These are phyloP conservation scores for Scheffersomyces insectosa DNA, from an alignment of 1,139 yeast species.

Conservation along the genomic window DNA sequence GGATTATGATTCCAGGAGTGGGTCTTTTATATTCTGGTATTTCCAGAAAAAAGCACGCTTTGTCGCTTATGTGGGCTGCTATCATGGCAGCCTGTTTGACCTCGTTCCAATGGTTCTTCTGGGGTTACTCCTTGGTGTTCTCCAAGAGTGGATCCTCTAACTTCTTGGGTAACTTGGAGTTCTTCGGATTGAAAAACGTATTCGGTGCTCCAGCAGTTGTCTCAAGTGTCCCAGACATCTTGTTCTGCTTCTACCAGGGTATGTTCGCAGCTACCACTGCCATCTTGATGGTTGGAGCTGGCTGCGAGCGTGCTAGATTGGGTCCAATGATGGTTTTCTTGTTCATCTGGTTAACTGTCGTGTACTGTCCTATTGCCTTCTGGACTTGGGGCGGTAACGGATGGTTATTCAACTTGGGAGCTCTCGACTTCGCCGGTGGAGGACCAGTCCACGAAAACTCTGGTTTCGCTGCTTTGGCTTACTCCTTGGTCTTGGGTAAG, in stretches of 20 bases:
- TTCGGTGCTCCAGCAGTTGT: conserved; percentile 80
- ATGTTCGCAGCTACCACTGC: conserved; percentile 95
- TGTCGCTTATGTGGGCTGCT: conserved; percentile 91
- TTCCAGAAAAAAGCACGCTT: conserved; percentile 88
- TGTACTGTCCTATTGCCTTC: conserved; percentile 90
- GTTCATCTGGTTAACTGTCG: conserved; percentile 93
- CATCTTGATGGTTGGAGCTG: conserved; percentile 93
- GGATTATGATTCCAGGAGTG: conserved; percentile 95
- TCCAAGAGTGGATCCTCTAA: conserved; percentile 65
- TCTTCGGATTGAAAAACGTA: conserved; percentile 77
- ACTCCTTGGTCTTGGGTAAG: conserved; percentile 87
- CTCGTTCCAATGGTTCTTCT: conserved; percentile 93
- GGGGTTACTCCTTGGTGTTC: conserved; percentile 92
- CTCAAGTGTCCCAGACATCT: conserved; percentile 74
- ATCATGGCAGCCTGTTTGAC: conserved; percentile 82
- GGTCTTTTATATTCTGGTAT: conserved; percentile 89
- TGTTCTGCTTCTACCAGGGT: conserved; percentile 89
- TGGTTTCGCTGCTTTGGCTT: conserved; percentile 93
- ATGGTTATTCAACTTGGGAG: conserved; percentile 81
- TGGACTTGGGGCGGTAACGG: conserved; percentile 97
- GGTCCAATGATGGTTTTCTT: conserved; percentile 95
- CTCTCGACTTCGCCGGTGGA: conserved; percentile 96
- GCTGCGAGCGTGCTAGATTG: conserved; percentile 94
- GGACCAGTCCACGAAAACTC: conserved; percentile 96
- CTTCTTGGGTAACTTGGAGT: conserved; percentile 77